Conservation (phyloP, 257 asterid genomes). For the Ilex asprella region DNA sequence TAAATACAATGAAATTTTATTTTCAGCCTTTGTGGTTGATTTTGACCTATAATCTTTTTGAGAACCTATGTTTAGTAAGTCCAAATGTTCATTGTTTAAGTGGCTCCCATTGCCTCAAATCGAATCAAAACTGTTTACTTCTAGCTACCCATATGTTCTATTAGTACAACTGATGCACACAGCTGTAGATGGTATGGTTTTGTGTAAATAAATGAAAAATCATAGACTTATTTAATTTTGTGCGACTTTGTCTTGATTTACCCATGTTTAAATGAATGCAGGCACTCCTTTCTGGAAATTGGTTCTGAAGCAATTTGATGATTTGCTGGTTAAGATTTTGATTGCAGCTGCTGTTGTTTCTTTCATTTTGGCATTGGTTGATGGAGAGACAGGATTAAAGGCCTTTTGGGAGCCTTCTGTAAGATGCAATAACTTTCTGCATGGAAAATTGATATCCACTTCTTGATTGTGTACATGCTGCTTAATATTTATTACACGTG, state of each 20-base stretch:
- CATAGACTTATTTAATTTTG: too few relatives aligned
- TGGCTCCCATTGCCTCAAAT: too few relatives aligned
- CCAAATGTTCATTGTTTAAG: too few relatives aligned
- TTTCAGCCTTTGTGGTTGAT: too few relatives aligned
- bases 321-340: constrained; percentile 93
- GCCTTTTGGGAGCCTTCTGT: constrained; percentile 98
- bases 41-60: too few relatives aligned
- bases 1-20: too few relatives aligned
- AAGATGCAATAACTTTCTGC: constrained; percentile 26
- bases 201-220: too few relatives aligned
- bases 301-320: constrained; percentile 96
- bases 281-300: constrained; percentile 94
- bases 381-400: constrained; percentile 95
- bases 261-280: constrained; percentile 23
- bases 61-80: too few relatives aligned
- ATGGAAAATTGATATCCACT: neutral
- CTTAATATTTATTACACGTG: neutral
- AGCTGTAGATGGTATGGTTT: too few relatives aligned
- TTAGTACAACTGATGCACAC: too few relatives aligned
- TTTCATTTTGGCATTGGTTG: constrained; percentile 79
- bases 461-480: neutral
- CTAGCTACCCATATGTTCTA: too few relatives aligned
- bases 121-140: too few relatives aligned
- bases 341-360: constrained; percentile 91
- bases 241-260: neutral